Conservation (phyloP, 2,329 filamentous ascomycete species). For the Exserohilum rostratum region DNA sequence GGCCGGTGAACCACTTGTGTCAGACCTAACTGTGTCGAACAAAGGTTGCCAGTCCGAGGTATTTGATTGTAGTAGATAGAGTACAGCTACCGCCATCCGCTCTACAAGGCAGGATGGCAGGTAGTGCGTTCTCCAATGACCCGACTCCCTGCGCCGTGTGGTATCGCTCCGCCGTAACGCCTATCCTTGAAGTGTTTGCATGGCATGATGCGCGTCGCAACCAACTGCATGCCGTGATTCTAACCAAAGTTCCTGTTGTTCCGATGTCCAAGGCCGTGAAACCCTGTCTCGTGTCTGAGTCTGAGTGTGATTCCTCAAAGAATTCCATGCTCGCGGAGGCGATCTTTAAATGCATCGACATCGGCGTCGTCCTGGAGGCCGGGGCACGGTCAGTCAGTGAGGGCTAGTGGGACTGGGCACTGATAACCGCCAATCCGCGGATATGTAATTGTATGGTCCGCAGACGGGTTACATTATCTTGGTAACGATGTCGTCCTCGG, state of each 20-base stretch:
- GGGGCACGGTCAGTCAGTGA: slow-evolving; percentile 42
- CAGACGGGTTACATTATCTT: slow-evolving; percentile 73
- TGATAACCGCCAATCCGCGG: slow-evolving; percentile 15
- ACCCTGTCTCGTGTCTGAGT: slow-evolving; percentile 20
- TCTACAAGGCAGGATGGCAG: slow-evolving; percentile 44
- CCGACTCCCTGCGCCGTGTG: slow-evolving; percentile 15
- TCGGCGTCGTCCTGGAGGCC: slow-evolving; percentile 39
- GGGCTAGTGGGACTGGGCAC: slow-evolving; percentile 19
- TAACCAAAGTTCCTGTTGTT: slow-evolving; percentile 20
- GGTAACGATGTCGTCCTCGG: slow-evolving; percentile 83
- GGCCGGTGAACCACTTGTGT: slow-evolving; percentile 39
- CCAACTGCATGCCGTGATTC: slow-evolving; percentile 34
- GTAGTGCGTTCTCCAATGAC: slow-evolving; percentile 46
- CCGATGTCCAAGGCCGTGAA: slow-evolving; percentile 29
- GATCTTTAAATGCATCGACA: slow-evolving; percentile 38
- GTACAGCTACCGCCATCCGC: slow-evolving; percentile 48
- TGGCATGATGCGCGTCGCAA: slow-evolving; percentile 25
- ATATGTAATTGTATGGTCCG: slow-evolving; percentile 17
- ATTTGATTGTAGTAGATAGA: slow-evolving; percentile 40
- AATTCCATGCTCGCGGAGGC: slow-evolving; percentile 41
- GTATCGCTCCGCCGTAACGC: slow-evolving; percentile 21
- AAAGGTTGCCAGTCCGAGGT: slow-evolving; percentile 27
- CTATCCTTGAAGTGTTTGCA: slow-evolving; percentile 27
- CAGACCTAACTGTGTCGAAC: slow-evolving; percentile 40
- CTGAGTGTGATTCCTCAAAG: slow-evolving; percentile 24